phyloP scores from a whole-genome alignment of 805 yeast genomes.

The Candida wancherniae region DNA sequence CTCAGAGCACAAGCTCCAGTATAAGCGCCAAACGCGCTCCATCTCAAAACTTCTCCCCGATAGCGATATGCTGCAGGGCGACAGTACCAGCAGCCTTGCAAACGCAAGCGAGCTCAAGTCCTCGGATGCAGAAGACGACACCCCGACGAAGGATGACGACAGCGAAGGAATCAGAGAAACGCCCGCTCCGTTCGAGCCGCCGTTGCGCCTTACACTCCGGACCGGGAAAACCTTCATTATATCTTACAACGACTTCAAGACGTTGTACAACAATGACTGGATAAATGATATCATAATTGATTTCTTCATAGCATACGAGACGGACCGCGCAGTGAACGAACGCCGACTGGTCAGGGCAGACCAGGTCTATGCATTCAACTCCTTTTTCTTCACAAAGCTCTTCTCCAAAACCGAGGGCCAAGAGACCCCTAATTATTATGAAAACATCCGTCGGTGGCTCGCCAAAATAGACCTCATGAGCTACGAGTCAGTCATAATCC shows the following conservation, averaged over 20 bases:
- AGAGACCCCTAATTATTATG: conserved; percentile 41
- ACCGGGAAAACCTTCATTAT: conserved; percentile 55
- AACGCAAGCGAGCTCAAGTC: neutral
- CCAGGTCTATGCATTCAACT: conserved; percentile 61
- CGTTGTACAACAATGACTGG: conserved; percentile 79
- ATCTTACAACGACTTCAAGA: conserved; percentile 66
- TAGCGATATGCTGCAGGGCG: too few relatives aligned
- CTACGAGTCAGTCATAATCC: conserved; percentile 63
- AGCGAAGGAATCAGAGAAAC: conserved; percentile 14
- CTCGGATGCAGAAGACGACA: conserved; percentile 6
- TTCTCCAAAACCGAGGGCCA: conserved; percentile 25
- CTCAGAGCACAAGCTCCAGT: conserved; percentile 2
- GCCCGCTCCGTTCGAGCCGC: conserved; percentile 41
- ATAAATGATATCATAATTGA: conserved; percentile 86
- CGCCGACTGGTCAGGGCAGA: conserved; percentile 22
- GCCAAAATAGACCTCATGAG: conserved; percentile 54
- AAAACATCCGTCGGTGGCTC: conserved; percentile 74
- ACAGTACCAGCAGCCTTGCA: too few relatives aligned
- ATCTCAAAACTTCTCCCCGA: conserved; percentile 3
- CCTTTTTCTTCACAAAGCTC: conserved; percentile 76
- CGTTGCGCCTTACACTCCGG: conserved; percentile 46
- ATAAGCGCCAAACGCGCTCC: conserved; percentile 8
- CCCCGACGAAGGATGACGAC: conserved; percentile 1
- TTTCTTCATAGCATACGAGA: conserved; percentile 65
- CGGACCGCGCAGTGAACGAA: conserved; percentile 32